These are phyloP conservation scores for Ascochyta koolunga DNA, from an alignment of 2,329 filamentous ascomycete species.

Conservation along the genomic window DNA sequence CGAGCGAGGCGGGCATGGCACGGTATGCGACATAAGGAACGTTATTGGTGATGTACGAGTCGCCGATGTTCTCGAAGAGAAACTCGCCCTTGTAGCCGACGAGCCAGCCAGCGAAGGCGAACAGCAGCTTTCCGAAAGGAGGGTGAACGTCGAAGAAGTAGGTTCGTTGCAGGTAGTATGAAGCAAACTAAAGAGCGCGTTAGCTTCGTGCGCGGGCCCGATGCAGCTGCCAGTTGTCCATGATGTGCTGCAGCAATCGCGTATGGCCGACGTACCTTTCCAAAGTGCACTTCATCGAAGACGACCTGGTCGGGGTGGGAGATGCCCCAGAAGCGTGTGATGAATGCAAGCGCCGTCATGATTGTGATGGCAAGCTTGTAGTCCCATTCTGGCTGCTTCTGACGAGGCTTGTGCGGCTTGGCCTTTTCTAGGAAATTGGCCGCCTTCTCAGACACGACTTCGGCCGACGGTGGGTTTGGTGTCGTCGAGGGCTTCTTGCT, in stretches of 20 bases:
- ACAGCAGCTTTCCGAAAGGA: conserved; percentile 96
- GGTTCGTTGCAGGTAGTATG: conserved; percentile 88
- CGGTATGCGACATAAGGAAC: conserved; percentile 97
- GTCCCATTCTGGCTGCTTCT: conserved; percentile 71
- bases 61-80: conserved; percentile 98
- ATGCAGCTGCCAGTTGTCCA: not conserved
- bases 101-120: conserved; percentile 95
- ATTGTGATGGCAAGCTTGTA: conserved; percentile 79
- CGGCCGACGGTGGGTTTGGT: conserved; percentile 41
- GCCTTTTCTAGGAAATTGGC: conserved; percentile 37
- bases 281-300: conserved; percentile 99
- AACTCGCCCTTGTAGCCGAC: conserved; percentile 97
- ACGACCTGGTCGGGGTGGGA: conserved; percentile 95
- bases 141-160: conserved; percentile 99
- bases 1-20: conserved; percentile 88
- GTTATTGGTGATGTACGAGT: conserved; percentile 96
- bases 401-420: conserved; percentile 41
- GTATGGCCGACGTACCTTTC: conserved; percentile 73
- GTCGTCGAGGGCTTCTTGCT: conserved; percentile 45
- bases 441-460: conserved; percentile 33
- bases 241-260: not conserved
- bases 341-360: conserved; percentile 82
- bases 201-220: conserved; percentile 20
- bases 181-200: conserved; percentile 53
- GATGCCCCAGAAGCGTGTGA: conserved; percentile 95